phyloP scores from a whole-genome alignment of 2,329 filamentous ascomycete species.

The Cryphonectria carpinicola region DNA sequence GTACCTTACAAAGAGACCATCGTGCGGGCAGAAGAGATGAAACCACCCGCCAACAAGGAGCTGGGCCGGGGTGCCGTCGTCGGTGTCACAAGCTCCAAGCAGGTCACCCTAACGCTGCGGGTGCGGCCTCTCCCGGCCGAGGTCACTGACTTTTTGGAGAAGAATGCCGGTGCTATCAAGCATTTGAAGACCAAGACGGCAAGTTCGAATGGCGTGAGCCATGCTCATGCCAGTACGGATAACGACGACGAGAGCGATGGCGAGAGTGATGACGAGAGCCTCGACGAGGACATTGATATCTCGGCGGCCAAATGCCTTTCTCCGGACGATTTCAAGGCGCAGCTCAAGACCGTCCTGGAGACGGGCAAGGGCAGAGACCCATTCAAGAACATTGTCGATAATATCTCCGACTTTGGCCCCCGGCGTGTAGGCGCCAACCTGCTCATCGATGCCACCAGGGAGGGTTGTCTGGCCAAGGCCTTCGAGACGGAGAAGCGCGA shows the following conservation, averaged over 20 bases:
- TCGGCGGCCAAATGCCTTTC: slow-evolving; percentile 67
- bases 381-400: slow-evolving; percentile 78
- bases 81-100: slow-evolving; percentile 79
- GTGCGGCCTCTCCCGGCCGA: slow-evolving; percentile 77
- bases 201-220: slow-evolving; percentile 41
- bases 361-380: slow-evolving; percentile 73
- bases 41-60: slow-evolving; percentile 81
- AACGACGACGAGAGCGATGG: slow-evolving; percentile 42
- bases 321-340: slow-evolving; percentile 74
- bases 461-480: slow-evolving; percentile 73
- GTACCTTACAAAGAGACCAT: slow-evolving; percentile 96
- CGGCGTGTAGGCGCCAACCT: slow-evolving; percentile 85
- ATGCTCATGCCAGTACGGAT: slow-evolving; percentile 48
- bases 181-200: slow-evolving; percentile 66
- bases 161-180: slow-evolving; percentile 80
- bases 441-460: slow-evolving; percentile 79
- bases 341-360: slow-evolving; percentile 71
- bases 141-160: slow-evolving; percentile 84
- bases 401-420: slow-evolving; percentile 89
- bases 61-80: slow-evolving; percentile 82
- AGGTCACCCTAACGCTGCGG: slow-evolving; percentile 75
- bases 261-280: slow-evolving; percentile 41
- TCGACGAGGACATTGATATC: slow-evolving; percentile 61
- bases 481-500: slow-evolving; percentile 49
- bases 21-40: slow-evolving; percentile 87